A percentile compares a stretch with the other conserved stretches of the same genome.
Conservation (phyloP, 2,329 filamentous ascomycete genomes). For the Colletotrichum sansevieriae region DNA sequence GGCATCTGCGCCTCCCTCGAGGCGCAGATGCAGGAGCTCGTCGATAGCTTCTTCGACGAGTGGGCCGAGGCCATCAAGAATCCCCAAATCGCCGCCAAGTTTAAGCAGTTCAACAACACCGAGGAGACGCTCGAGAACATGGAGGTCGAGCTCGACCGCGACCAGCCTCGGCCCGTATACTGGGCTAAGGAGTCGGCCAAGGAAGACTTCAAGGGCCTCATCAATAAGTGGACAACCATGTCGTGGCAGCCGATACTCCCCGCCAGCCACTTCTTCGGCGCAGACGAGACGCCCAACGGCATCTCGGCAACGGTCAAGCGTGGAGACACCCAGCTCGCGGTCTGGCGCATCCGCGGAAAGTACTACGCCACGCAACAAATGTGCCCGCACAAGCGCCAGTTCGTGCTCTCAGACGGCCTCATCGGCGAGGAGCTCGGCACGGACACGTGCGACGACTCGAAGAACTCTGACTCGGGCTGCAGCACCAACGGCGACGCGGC, state of each 20-base stretch:
- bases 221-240: conserved; percentile 72
- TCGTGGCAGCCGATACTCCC: conserved; percentile 86
- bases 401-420: conserved; percentile 88
- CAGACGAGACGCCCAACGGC: conserved; percentile 75
- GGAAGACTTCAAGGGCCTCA: conserved; percentile 78
- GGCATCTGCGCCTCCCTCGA: conserved; percentile 88
- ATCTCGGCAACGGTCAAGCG: conserved; percentile 84
- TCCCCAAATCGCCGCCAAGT: conserved; percentile 75
- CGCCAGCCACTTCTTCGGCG: conserved; percentile 74
- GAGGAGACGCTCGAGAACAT: conserved; percentile 76
- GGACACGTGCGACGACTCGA: conserved; percentile 50
- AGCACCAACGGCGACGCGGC: conserved; percentile 48
- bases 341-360: conserved; percentile 84
- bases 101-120: conserved; percentile 89
- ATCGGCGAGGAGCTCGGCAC: conserved; percentile 73
- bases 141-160: conserved; percentile 79
- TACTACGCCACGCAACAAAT: conserved; percentile 94
- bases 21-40: conserved; percentile 87
- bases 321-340: conserved; percentile 88
- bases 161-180: conserved; percentile 79
- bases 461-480: conserved; percentile 48
- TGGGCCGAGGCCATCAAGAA: conserved; percentile 86
- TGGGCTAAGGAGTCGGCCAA: conserved; percentile 78
- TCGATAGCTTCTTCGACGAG: conserved; percentile 89
- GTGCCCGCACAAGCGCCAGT: conserved; percentile 93